Conservation (phyloP, 2,329 filamentous ascomycete genomes). For the Chrysoporthe puriensis region DNA sequence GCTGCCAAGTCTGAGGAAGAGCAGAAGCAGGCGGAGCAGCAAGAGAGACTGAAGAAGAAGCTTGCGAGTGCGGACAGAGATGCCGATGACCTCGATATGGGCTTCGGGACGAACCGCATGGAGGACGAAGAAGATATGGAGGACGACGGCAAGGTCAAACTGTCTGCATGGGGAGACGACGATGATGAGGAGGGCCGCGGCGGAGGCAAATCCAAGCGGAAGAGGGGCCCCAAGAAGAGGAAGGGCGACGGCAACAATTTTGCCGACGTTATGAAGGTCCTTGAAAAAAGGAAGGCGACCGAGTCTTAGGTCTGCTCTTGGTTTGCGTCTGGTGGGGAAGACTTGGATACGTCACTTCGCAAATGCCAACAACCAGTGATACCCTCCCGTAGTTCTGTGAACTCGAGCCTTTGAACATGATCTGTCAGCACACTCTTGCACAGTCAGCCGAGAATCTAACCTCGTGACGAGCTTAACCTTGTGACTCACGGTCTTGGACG, state of each 20-base stretch:
- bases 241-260: constrained; percentile 80
- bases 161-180: constrained; percentile 63
- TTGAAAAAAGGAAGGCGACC: constrained; percentile 62
- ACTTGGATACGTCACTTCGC: neutral
- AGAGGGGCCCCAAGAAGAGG: constrained; percentile 73
- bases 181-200: constrained; percentile 54
- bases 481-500: neutral
- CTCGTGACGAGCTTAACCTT: neutral
- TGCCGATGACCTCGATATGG: constrained; percentile 89
- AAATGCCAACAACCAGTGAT: constrained; percentile 1
- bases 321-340: neutral
- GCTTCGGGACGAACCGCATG: constrained; percentile 85
- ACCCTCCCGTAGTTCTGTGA: neutral
- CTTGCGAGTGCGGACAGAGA: constrained; percentile 76
- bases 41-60: constrained; percentile 74
- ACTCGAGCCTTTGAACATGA: neutral
- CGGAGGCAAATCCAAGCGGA: constrained; percentile 61
- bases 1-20: constrained; percentile 45
- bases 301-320: constrained; percentile 29
- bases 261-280: constrained; percentile 77
- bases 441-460: neutral
- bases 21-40: constrained; percentile 54
- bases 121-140: constrained; percentile 88
- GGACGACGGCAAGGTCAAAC: constrained; percentile 63
- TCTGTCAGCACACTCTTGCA: neutral